Evolutionary conservation across 805 yeast species (phyloP).

Genomic region (Schizosaccharomyces pombe): DNA sequence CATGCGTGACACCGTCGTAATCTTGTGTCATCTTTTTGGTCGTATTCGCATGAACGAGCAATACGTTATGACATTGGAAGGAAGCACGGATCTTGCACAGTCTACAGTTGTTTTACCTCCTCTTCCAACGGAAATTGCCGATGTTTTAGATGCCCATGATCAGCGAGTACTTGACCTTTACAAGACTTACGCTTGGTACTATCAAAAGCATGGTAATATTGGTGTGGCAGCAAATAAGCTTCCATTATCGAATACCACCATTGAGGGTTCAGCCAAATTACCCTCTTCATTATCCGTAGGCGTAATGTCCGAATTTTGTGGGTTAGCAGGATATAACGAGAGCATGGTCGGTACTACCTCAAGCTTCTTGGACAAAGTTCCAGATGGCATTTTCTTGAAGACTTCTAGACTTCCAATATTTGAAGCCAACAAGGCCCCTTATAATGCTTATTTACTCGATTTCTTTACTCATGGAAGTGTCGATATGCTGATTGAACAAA

Average conservation of each 20-base stretch:
- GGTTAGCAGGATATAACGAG: neutral
- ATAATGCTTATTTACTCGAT: neutral
- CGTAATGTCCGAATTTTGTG: neutral
- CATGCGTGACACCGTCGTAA: neutral
- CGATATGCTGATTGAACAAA: neutral
- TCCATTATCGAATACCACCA: neutral
- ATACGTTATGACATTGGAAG: neutral
- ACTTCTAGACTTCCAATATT: neutral
- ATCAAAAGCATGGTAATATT: neutral
- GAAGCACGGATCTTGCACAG: neutral
- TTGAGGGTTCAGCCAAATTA: neutral
- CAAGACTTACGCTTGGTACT: neutral
- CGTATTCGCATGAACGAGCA: neutral
- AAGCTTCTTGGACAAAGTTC: neutral
- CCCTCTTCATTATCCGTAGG: neutral
- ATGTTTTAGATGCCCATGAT: neutral
- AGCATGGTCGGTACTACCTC: neutral
- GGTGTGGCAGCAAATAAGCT: neutral
- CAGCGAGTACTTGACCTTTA: neutral
- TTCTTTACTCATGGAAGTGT: conserved; percentile 1
- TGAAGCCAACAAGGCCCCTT: neutral
- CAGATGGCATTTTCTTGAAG: neutral
- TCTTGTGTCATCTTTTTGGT: neutral
- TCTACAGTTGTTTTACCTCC: neutral
- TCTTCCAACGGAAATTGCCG: neutral